Base-by-base conservation (phyloP, 23 red algal genomes). In the Chondrus crispus region DNA sequence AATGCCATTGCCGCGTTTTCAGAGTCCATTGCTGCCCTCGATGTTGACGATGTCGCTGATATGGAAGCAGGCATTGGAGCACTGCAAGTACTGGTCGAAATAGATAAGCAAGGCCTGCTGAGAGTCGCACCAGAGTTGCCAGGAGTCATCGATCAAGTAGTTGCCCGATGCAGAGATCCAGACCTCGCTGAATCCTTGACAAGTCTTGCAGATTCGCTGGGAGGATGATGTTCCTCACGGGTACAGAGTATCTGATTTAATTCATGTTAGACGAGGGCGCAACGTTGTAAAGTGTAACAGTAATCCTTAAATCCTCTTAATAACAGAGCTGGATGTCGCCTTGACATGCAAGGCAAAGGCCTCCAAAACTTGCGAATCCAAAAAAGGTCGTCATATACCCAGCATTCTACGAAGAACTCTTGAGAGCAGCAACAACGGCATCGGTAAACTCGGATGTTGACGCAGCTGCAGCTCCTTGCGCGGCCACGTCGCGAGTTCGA, bases 391-490 rank as follows among this genome's bases (percentile, higher is more conserved):
- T n/a, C n/a, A n/a, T n/a, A n/a, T n/a, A n/a, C n/a, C n/a, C n/a
- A n/a, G n/a, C n/a, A n/a, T n/a, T n/a, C n/a, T n/a, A n/a, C n/a
- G n/a, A n/a, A n/a, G n/a, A n/a, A n/a, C n/a, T n/a, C n/a, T n/a
- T n/a, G n/a, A n/a, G n/a, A n/a, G n/a, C n/a, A n/a, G n/a, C 53
- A 39, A 98, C 95, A 16, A 98, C 80, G 58, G 92, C 92, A 42
- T 95, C 72, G 4, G 96, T 95, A 74, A 94, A 98, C 16, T 98
- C 92, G 11, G 74, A 74, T 12, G 93, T 95, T 29, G 53, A 91
- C 10, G 86, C 94, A 49, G 62, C 90, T 43, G 86, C 82, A 4
- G 73, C 88, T 47, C 73, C 55, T 14, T 82, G 18, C 39, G 58
- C 24, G 43, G 68, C 45, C 43, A 90, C 46, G 68, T 99, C 97